Base-by-base conservation (phyloP, 2,329 filamentous ascomycete genomes). In the Microsporum ferrugineum region DNA sequence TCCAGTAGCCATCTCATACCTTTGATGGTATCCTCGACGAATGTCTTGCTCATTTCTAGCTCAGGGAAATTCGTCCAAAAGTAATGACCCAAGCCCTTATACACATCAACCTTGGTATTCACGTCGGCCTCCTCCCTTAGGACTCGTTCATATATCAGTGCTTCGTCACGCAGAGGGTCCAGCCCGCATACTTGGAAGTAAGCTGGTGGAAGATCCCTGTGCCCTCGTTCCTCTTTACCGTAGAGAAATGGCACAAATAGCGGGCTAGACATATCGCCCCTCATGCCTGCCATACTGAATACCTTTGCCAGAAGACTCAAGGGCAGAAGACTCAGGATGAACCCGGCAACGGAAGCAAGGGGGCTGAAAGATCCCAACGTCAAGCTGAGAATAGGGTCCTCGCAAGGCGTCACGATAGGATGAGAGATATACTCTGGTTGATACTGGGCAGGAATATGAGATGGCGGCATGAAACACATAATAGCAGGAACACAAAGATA, bases 121-220 rank as follows among this genome's bases (percentile, higher is more conserved):
- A 45, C 39, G 2, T 36, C 56, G 5, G 36, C 36, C n/a, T 58
- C 27, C 56, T 58, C 39, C 36, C 56, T 41, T 29, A 58, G 17
- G 2, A 43, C 23, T 31, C 39, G 36, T 45, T 58, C 36, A 29
- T 45, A 58, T 58, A 58, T 41, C 27, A 58, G 38, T n/a, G 36
- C 56, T 17, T 58, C 56, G 17, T 58, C 56, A 33, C 56, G 36
- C 27, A 58, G 56, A 10, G 56, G 56, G 43, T 58, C 56, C 8
- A 41, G 36, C 29, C 56, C 56, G 17, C 56, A 58, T 14, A 58
- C 39, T 14, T 58, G 56, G 36, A 41, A 43, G 33, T 41, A 58
- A 8, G n/a, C 56, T 23, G 51, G 51, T 3, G 51, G 51, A n/a
- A 55, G 31, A 55, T 36, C 51, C n/a, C 31, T 34, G 29, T 55